These are phyloP conservation scores for Gillenia trifoliata DNA, from an alignment of 306 rosid species.

Conservation along the genomic window DNA sequence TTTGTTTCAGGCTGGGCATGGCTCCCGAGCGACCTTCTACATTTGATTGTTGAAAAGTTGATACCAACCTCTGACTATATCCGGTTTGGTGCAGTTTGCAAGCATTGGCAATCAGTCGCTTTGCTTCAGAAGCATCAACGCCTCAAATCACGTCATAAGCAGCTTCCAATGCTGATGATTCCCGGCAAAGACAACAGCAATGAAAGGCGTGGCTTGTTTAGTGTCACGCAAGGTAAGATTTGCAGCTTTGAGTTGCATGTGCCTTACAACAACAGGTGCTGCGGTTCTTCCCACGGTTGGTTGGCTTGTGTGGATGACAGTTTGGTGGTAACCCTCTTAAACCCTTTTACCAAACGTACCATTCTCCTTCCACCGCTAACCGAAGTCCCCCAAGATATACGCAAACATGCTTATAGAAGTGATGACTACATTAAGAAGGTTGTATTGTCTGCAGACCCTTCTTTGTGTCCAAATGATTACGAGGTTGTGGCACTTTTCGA, in stretches of 20 bases:
- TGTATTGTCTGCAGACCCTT: slow-evolving; percentile 1
- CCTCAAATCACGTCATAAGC: not conserved
- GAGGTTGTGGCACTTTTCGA: not conserved
- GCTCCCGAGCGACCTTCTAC: slow-evolving; percentile 6
- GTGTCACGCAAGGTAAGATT: not conserved
- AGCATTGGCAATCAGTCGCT: not conserved
- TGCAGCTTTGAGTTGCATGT: not conserved
- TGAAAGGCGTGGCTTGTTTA: not conserved
- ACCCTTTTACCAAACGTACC: not conserved
- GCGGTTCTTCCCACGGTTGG: slow-evolving; percentile 7
- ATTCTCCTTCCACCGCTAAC: not conserved
- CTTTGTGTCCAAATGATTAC: not conserved
- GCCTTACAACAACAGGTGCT: not conserved
- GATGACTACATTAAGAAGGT: not conserved
- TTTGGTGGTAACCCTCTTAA: not conserved
- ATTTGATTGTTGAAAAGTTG: not conserved
- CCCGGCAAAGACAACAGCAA: not conserved
- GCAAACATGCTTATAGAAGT: not conserved
- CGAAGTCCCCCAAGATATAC: not conserved
- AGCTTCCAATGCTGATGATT: slow-evolving; percentile 2
- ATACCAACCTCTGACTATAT: not conserved
- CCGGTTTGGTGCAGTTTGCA: slow-evolving; percentile 4
- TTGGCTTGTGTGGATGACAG: not conserved
- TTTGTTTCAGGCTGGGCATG: not conserved
- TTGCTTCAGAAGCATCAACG: not conserved